Base-by-base conservation (phyloP, 1,284 basidiomycete species). In the Rhodotorula sp. region DNA sequence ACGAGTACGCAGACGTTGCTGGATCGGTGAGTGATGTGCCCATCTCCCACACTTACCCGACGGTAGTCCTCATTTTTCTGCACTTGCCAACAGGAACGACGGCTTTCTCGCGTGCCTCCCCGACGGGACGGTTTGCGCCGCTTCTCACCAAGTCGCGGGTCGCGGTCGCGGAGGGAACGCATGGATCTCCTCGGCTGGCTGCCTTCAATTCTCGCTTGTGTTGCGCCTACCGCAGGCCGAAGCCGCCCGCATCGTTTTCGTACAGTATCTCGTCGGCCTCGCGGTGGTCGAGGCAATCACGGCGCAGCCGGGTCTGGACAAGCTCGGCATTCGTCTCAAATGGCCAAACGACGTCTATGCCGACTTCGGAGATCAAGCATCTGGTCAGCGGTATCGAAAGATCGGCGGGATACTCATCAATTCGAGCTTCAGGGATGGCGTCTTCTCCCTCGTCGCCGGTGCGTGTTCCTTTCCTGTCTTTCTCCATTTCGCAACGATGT, bases 271-370 rank as follows among this genome's bases (percentile, higher is more conserved):
- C 1, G 91, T 91, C 70, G 92, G 90, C 0, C 83, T 99, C 46
- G 92, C 95, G 0, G 89, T 98, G n/a, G 88, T 89, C 5, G 90
- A 95, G 78, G 93, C 92, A 0, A 90, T 91, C 74, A 83, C 87
- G 2, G 31, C 43, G 4, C 12, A 34, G 2, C 65, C 68, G 1
- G 78, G 77, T 2, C 78, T 67, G 69, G 84, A 83, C 20, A 83
- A 84, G 20, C 78, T 86, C 0, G 84, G 84, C 7, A 86, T 96
- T 7, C 86, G 88, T 61, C 85, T 99, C 66, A 99, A 99, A 82
- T 99, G 97, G 97, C 96, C 96, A 18, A 99, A 99, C 79, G 96
- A 99, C 79, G 84, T 99, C 12, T 99, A 98, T 79, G 90, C 88
- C 3, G 85, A 87, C 51, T 81, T 87, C 3, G 78, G 83, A 49